Base-by-base conservation (phyloP, 345 rosid genomes). In the Eucalyptus dawsonii region DNA sequence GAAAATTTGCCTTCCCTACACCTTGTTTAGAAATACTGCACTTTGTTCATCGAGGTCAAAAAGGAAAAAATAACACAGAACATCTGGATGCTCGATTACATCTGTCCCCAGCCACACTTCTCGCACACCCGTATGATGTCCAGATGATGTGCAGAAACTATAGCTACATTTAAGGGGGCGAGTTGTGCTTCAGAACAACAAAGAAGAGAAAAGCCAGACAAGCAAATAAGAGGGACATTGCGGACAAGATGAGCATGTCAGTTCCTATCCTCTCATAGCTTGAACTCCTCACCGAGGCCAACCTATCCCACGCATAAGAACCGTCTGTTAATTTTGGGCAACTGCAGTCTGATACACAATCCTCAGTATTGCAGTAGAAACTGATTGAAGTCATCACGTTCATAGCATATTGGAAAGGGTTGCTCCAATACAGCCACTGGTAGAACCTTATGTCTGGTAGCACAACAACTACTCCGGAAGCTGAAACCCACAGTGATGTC, bases 371-470 rank as follows among this genome's bases (percentile, higher is more conserved):
- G 88, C 91, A 87, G 87, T 69, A 87, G 89, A 91, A 90, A 54
- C 89, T 89, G 50, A 91, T 87, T 14, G 90, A 87, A 45, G 91
- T 91, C 89, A 89, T 86, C 54, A 53, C 83, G 9, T 72, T 88
- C 58, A 88, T 86, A 47, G 90, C 91, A 89, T 37, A 91, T 69
- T 89, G 92, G 90, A 93, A 91, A 49, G 91, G 92, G 76, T 89
- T 92, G 87, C 89, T 91, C 92, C 93, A 90, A 22, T 89, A 93
- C 91, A 91, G 87, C 92, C 92, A 93, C 62, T 29, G 24, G 86
- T 90, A 89, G 90, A 90, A 91, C 91, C 90, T 90, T 83, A 89
- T 90, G 87, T 92, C 90, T 4, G 93, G 86, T 49, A 90, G 90
- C 80, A 90, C 88, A 50, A 89, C 89, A 4, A 93, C 94, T 44